Percentiles rank a stretch among this genome's conserved stretches.
These are phyloP conservation scores for Quillaja saponaria DNA, from an alignment of 306 rosid species.

Conservation along the genomic window DNA sequence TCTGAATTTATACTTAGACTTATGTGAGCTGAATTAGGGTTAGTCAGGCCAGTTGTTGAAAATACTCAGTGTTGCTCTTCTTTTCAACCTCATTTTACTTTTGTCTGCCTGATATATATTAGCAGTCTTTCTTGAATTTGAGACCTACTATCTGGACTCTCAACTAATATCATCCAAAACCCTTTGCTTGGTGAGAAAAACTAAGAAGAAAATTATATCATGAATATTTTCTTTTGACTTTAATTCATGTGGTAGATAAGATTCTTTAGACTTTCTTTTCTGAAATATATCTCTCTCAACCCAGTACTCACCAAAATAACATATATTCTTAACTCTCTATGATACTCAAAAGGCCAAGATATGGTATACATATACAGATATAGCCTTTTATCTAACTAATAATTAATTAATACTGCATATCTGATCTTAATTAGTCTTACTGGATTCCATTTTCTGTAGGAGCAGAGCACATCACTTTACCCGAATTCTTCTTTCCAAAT, in stretches of 20 bases:
- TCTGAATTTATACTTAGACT: slow-evolving; percentile 2
- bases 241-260: slow-evolving; percentile 5
- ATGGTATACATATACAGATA: not conserved
- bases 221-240: not conserved
- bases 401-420: too few species aligned
- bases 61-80: slow-evolving; percentile 7
- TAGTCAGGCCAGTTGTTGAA: slow-evolving; percentile 16
- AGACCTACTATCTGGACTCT: slow-evolving; percentile 20
- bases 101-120: slow-evolving; percentile 21
- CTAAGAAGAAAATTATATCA: not conserved
- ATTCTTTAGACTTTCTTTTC: slow-evolving; percentile 21
- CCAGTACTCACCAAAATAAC: too few species aligned
- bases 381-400: too few species aligned
- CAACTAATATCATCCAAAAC: slow-evolving; percentile 17
- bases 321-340: slow-evolving; percentile 3
- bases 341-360: slow-evolving; percentile 19
- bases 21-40: slow-evolving; percentile 35
- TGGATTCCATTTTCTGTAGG: slow-evolving; percentile 3
- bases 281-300: not conserved
- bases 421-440: too few species aligned
- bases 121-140: slow-evolving; percentile 39
- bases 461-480: slow-evolving; percentile 4
- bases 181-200: slow-evolving; percentile 3
- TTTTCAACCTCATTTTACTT: slow-evolving; percentile 33
- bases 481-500: slow-evolving; percentile 17